Evolutionary conservation across 1,139 yeast genomes (phyloP), one percentile per base, ranked within the genome.

Genomic region (Saccharomyces hybrid): DNA sequence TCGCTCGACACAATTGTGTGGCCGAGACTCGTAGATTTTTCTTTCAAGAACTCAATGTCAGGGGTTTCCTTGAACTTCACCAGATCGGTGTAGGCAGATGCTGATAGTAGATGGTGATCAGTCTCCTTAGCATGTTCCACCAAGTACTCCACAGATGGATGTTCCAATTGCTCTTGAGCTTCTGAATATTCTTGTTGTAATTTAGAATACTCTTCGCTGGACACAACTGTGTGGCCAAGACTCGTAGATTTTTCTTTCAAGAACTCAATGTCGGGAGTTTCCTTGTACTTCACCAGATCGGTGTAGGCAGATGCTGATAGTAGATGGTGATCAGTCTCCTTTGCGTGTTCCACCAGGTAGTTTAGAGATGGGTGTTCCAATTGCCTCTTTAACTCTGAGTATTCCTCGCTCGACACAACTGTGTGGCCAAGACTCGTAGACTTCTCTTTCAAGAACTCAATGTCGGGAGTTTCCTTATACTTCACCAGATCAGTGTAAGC

Each of bases 171-270:
- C 32, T 41, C 21, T 7, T 24, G 7, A n/a, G 27, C 11, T 24
- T 14, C 41, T 4, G 42, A 24, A 19, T 26, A 19, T n/a, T 50
- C 41, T 8, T 9, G 4, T 42, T 50, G 44, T 26, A 44, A 19
- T 9, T 44, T 47, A 46, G 59, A 61, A 32, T 55, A 57, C 34
- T 61, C 63, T 9, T 58, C 58, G 28, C 52, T 50, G 9, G 50
- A 50, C 14, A 61, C 27, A 2, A 55, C 38, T 7, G 52, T 51
- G 41, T 48, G 53, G 0, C 69, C 71, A 16, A 64, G 60, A 3
- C 58, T 57, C 3, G 55, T 47, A 2, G 74, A 67, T 49, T 70
- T 65, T 7, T 62, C 61, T 4, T 53, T 53, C 51, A 71, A 56
- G 51, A 63, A 68, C 19, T 65, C 65, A 38, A 60, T 34, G 7